Evolutionary conservation across 805 yeast species (phyloP), one percentile per base, ranked within the genome.

Genomic region (Saccharomycopsis sp.): DNA sequence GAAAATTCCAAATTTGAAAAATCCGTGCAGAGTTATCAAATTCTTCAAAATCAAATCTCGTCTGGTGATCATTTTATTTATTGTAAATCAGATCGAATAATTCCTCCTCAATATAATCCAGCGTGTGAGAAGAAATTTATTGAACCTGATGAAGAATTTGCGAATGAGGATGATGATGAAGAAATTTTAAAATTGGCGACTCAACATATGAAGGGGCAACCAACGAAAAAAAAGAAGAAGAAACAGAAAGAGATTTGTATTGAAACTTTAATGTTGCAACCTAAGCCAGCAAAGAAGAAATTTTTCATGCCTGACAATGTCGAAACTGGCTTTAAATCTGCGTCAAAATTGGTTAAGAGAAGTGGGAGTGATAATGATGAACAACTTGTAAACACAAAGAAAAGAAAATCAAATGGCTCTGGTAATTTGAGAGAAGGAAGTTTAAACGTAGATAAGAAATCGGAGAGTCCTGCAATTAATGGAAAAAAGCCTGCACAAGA

Each of bases 21-120:
- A 53, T 89, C 97, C 0, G 78, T 86, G 83, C 81, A 73, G 23
- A 93, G 88, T 22, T 90, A 93, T 60, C 75, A 75, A 47, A 75
- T 73, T 57, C 78, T 93, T 35, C 97, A 93, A 56, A 71, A 72
- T 41, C 78, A 77, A 50, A 81, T 87, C 27, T 70, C 72, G 59
- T 65, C 64, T 29, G 73, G 74, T 20, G 68, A 62, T 19, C 54
- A 68, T 32, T 62, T 73, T 27, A 63, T 61, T 3, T 69, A 74
- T 53, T 65, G 64, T 27, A 62, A 62, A 7, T 75, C 79, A 24
- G 83, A 77, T 50, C 64, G 95, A 43, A 83, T 93, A 5, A 52
- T 93, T 1, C 97, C 97, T 0, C 50, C 57, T 1, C 65, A 64
- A 2, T 60, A 63, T 21, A 59, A 59, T 1, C 96, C 96, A 0